These are phyloP conservation scores for Sutorius eximius DNA, from an alignment of 1,284 basidiomycete genomes.

Conservation along the genomic window DNA sequence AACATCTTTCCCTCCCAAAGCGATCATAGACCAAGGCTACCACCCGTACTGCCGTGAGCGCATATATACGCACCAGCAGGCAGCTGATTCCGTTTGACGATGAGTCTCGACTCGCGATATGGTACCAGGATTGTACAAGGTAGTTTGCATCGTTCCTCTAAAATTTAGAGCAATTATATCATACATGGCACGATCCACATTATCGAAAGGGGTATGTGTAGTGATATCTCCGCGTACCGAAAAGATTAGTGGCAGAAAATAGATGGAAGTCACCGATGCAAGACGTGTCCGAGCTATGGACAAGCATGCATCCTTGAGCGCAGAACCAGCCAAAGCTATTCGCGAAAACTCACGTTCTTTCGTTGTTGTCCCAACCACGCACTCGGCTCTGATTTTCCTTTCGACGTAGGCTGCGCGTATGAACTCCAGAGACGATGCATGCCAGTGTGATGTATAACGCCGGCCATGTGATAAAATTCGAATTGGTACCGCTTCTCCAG, in stretches of 20 bases:
- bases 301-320: slow-evolving; percentile 1
- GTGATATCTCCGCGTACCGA: slow-evolving; percentile 2
- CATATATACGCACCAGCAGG: not conserved
- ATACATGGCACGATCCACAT: slow-evolving; percentile 7
- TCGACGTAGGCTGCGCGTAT: slow-evolving; percentile 42
- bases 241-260: not conserved
- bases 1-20: not conserved
- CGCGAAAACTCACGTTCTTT: slow-evolving; percentile 41
- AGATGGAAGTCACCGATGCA: slow-evolving; percentile 21
- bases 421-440: slow-evolving; percentile 61
- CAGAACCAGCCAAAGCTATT: not conserved
- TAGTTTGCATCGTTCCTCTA: not conserved
- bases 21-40: not conserved
- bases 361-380: slow-evolving; percentile 66
- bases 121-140: not conserved
- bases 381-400: slow-evolving; percentile 41
- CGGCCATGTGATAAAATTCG: slow-evolving; percentile 81
- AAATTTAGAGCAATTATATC: slow-evolving; percentile 6
- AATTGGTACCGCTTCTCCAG: slow-evolving; percentile 61
- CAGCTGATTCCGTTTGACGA: too few relatives aligned
- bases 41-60: not conserved
- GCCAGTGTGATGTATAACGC: slow-evolving; percentile 69
- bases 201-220: slow-evolving; percentile 10
- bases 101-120: not conserved
- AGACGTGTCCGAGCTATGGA: slow-evolving; percentile 30